Evolutionary conservation across 345 rosid species (phyloP), one percentile per base, ranked within the genome.

Genomic region (Populus alba): DNA sequence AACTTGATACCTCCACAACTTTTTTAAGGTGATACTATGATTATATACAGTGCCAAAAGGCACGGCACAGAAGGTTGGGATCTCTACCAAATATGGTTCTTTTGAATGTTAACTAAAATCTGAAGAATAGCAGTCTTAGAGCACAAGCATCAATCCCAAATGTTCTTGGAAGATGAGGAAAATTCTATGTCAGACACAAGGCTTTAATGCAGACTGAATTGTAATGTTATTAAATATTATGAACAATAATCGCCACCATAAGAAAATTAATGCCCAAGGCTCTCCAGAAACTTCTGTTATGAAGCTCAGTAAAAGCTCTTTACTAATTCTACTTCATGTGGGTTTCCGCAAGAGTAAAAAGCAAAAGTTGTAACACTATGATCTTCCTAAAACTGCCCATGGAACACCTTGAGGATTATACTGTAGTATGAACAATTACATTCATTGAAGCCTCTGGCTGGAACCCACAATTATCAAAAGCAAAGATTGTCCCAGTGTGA

Each of bases 401-500:
- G 0, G 47, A 33, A 75, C 69, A 10, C 65, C 29, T 37, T 35
- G 53, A 33, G 35, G 70, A 45, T 31, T 59, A 4, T 27, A 63
- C 47, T 39, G 39, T 31, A 65, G 75, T 53, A 61, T 71, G 35
- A 35, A 62, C 45, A 37, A 77, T n/a, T 11, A 77, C 9, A 47
- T 18, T 13, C 59, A 31, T 11, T 35, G 29, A 62, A 1, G 7
- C 22, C 59, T 41, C 45, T 8, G 31, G n/a, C 41, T 75, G 33
- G 49, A 67, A 39, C n/a, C 47, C 37, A 16, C 8, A 22, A 15
- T 0, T 20, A 33, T 67, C 29, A 23, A 68, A 68, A 6, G 45
- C 45, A 17, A 35, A 37, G 15, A 43, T 31, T 29, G 18, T 49
- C 31, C 20, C 51, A 33, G 20, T 23, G 20, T 33, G 78, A 75